Percentiles rank a stretch among this genome's conserved stretches.
phyloP scores from a whole-genome alignment of 2,329 filamentous ascomycete species.

The Lasiodiplodia theobromae region DNA sequence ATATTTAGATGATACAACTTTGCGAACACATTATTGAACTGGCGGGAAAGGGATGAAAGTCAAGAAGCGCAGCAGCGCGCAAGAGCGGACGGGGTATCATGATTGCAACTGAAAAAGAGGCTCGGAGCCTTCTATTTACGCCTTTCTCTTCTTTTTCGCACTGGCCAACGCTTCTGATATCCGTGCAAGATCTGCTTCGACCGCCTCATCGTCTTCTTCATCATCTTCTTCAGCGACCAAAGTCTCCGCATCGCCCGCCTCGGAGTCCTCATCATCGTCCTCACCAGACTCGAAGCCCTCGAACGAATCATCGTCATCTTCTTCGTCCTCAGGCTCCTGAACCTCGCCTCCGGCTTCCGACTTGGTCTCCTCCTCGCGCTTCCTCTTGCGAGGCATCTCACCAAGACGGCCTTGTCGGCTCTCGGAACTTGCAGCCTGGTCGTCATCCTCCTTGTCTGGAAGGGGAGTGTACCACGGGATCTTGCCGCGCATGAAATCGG shows the following conservation, averaged over 20 bases:
- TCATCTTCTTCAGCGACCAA: conserved; percentile 33
- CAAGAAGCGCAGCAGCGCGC: not conserved
- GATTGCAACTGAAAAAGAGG: conserved; percentile 8
- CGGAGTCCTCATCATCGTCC: conserved; percentile 34
- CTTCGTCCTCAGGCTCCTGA: conserved; percentile 41
- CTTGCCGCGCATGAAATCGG: conserved; percentile 94
- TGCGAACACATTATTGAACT: not conserved
- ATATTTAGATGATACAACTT: not conserved
- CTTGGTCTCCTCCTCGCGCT: conserved; percentile 55
- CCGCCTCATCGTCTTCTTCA: conserved; percentile 36
- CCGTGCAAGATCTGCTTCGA: conserved; percentile 43
- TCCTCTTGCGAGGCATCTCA: conserved; percentile 78
- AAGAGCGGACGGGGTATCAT: conserved; percentile 20
- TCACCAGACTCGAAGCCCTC: conserved; percentile 31
- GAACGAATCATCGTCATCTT: conserved; percentile 32
- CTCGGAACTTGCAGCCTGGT: conserved; percentile 61
- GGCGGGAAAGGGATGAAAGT: not conserved
- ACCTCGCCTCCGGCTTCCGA: conserved; percentile 53
- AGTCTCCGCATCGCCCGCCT: conserved; percentile 36
- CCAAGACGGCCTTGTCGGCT: conserved; percentile 80
- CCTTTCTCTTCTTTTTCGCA: conserved; percentile 39
- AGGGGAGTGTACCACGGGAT: conserved; percentile 95
- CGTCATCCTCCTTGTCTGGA: conserved; percentile 59
- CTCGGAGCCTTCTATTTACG: not conserved
- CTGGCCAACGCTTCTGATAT: conserved; percentile 45